Evolutionary conservation across 768 basidiomycete genomes (phyloP), one percentile per base, ranked within the genome.

Genomic region (Coprinopsis strossmayeri): DNA sequence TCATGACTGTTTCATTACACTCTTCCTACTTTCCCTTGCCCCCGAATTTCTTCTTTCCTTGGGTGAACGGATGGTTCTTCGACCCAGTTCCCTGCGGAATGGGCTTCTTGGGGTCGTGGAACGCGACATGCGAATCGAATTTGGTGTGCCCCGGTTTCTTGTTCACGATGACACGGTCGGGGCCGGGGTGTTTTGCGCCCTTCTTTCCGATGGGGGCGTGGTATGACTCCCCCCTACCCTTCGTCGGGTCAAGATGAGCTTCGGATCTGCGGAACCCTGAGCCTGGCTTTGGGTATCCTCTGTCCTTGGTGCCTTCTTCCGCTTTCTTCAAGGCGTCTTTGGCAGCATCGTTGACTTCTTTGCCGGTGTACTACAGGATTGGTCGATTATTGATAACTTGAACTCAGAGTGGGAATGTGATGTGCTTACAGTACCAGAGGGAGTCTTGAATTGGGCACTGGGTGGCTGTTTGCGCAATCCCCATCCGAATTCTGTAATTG

Each of bases 291-390:
- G 48, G 48, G 20, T 49, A 49, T 10, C 48, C 48, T 11, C 15
- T 26, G 3, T 28, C 48, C 28, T 49, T 49, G 9, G 9, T 15
- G 15, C 48, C 48, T 3, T 5, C 10, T 39, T 49, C n/a, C 2
- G 27, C 48, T 10, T 49, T 40, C 39, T 49, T 42, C 3, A 49
- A n/a, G 5, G 39, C 39, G 3, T 49, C 28, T 21, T 49, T 49
- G 37, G 48, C 48, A 2, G 48, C 39, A 30, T 49, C 17, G 39
- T 49, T 41, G 37, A 49, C 48, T 40, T 49, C 48, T 5, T 41
- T 26, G 15, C 38, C 48, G 11, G 24, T 49, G 21, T 41, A 49
- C 48, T 49, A 21, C n/a, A n/a, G n/a, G 5, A 26, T 28, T 7
- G 10, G 23, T 5, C 20, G 44, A 11, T 5, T 46, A 5, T 3